Evolutionary conservation across 2,329 filamentous ascomycete genomes (phyloP).

Genomic region (Pyrenophora teres): DNA sequence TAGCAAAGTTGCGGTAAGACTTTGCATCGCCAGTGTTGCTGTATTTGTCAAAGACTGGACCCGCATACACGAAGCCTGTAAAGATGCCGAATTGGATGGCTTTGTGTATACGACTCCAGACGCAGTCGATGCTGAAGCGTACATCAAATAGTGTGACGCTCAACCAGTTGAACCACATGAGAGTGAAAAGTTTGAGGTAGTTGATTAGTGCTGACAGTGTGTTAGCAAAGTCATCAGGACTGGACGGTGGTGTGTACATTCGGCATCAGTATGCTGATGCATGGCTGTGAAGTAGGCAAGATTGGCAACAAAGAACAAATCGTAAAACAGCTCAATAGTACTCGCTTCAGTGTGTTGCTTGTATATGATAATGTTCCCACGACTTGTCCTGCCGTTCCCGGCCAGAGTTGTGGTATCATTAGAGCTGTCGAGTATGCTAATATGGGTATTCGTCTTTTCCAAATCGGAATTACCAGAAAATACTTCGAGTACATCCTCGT

Average conservation of each 20-base stretch:
- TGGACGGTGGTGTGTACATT: slow-evolving; percentile 14
- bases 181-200: slow-evolving; percentile 59
- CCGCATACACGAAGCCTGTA: slow-evolving; percentile 67
- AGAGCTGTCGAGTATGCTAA: slow-evolving; percentile 10
- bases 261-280: slow-evolving; percentile 59
- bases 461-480: slow-evolving; percentile 16
- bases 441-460: slow-evolving; percentile 16
- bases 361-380: slow-evolving; percentile 31
- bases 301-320: slow-evolving; percentile 67
- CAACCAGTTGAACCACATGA: slow-evolving; percentile 71
- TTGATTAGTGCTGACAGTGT: slow-evolving; percentile 35
- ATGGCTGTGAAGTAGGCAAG: slow-evolving; percentile 64
- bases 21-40: slow-evolving; percentile 18
- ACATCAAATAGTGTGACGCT: slow-evolving; percentile 67
- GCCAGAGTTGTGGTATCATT: slow-evolving; percentile 18
- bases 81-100: slow-evolving; percentile 66
- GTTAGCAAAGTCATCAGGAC: background rate
- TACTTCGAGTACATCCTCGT: slow-evolving; percentile 23
- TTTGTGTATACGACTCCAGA: slow-evolving; percentile 66
- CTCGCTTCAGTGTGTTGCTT: slow-evolving; percentile 52
- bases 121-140: slow-evolving; percentile 66
- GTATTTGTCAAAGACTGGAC: slow-evolving; percentile 45
- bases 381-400: slow-evolving; percentile 23
- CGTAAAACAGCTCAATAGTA: slow-evolving; percentile 62
- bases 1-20: slow-evolving; percentile 23